Conservation (phyloP, 768 basidiomycete genomes). For the Boletus rufocinnamomeus region DNA sequence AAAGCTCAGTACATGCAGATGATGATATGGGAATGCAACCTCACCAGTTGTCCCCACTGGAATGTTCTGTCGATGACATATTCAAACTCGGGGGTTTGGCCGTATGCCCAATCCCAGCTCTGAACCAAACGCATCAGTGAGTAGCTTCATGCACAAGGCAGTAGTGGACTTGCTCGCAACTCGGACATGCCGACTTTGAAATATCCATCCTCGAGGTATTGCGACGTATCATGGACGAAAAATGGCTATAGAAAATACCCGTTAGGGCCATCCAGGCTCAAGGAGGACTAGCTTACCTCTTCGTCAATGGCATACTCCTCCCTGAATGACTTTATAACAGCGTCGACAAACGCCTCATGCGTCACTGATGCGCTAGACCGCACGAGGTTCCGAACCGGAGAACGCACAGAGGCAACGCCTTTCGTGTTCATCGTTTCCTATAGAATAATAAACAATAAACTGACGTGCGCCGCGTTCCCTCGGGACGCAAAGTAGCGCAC, state of each 20-base stretch:
- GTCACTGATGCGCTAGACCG: slow-evolving; percentile 51
- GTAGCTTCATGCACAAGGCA: background rate
- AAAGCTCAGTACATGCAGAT: background rate
- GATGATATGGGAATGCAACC: slow-evolving; percentile 15
- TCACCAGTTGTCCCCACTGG: slow-evolving; percentile 53
- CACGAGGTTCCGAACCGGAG: slow-evolving; percentile 84
- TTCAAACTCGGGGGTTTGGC: slow-evolving; percentile 92
- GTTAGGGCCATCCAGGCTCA: background rate
- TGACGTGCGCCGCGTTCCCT: background rate
- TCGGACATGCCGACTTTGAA: slow-evolving; percentile 73
- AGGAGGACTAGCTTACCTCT: slow-evolving; percentile 28
- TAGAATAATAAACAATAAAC: background rate
- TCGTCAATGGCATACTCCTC: slow-evolving; percentile 50
- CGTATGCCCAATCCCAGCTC: slow-evolving; percentile 94
- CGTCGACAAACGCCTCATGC: slow-evolving; percentile 70
- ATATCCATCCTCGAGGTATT: slow-evolving; percentile 50
- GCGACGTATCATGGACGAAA: slow-evolving; percentile 47
- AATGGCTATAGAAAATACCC: slow-evolving; percentile 36
- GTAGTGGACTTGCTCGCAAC: slow-evolving; percentile 53
- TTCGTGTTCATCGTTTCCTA: slow-evolving; percentile 82
- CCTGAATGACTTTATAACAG: slow-evolving; percentile 69
- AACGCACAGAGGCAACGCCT: slow-evolving; percentile 88
- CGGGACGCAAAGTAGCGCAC: background rate
- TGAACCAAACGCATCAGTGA: slow-evolving; percentile 32
- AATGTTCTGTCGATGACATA: slow-evolving; percentile 53